These are phyloP conservation scores for Leishmania major DNA, from an alignment of 208 protist species.

Conservation along the genomic window DNA sequence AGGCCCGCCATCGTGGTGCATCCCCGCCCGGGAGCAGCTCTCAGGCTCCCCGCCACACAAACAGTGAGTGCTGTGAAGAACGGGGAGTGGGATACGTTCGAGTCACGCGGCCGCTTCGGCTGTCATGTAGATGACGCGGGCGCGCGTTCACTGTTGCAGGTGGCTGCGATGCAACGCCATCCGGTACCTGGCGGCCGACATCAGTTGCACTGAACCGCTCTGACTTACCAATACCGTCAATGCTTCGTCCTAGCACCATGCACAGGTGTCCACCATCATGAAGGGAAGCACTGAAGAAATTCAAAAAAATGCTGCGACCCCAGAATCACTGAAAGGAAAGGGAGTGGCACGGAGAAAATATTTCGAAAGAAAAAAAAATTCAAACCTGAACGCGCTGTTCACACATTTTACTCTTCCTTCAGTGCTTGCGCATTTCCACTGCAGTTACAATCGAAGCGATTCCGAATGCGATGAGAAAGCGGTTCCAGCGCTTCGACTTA, in stretches of 20 bases:
- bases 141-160: neutral
- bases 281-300: neutral
- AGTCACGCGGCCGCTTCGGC: neutral
- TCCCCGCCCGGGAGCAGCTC: no score
- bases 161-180: neutral
- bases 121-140: no score
- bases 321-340: neutral
- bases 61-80: neutral
- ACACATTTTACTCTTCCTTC: neutral
- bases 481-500: neutral
- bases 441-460: neutral
- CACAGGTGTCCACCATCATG: neutral
- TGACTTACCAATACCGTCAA: neutral
- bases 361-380: neutral
- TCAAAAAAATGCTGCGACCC: neutral
- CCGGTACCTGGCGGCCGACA: neutral
- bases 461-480: neutral
- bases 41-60: no score
- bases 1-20: no score
- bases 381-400: neutral
- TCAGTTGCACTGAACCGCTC: neutral
- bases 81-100: neutral
- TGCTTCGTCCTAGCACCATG: neutral
- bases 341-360: neutral
- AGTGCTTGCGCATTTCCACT: constrained; percentile 1